Percentiles rank a stretch among this genome's conserved stretches.
Conservation (phyloP, 495 filamentous ascomycete species). For the Cryomyces minteri region DNA sequence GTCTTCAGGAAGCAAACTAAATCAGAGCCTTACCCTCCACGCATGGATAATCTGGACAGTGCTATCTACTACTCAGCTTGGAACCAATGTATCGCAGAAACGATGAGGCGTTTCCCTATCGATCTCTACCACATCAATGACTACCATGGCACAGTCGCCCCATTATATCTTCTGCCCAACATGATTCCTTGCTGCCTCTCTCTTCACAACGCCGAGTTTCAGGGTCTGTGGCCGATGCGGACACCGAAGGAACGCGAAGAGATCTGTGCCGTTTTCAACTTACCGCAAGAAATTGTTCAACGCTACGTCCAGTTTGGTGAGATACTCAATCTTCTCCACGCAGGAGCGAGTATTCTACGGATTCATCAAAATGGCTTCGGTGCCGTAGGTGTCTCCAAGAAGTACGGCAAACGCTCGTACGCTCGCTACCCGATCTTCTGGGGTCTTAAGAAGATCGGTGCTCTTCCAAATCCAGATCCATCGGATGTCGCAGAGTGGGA, state of each 20-base stretch:
- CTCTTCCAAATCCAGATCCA: slow-evolving; percentile 59
- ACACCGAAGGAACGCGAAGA: slow-evolving; percentile 46
- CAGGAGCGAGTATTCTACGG: slow-evolving; percentile 53
- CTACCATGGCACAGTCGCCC: slow-evolving; percentile 58
- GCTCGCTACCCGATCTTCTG: slow-evolving; percentile 66
- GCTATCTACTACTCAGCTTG: slow-evolving; percentile 59
- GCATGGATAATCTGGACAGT: slow-evolving; percentile 58
- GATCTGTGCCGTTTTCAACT: slow-evolving; percentile 54
- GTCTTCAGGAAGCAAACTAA: slow-evolving; percentile 53
- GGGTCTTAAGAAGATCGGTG: slow-evolving; percentile 51
- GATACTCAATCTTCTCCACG: slow-evolving; percentile 57
- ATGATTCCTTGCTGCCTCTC: slow-evolving; percentile 42
- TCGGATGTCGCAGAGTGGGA: slow-evolving; percentile 55
- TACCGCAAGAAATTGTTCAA: slow-evolving; percentile 27
- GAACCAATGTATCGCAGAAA: slow-evolving; percentile 52
- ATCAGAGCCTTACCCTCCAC: slow-evolving; percentile 47
- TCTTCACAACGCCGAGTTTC: slow-evolving; percentile 55
- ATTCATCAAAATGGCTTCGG: slow-evolving; percentile 60
- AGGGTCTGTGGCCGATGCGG: slow-evolving; percentile 57
- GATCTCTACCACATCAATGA: slow-evolving; percentile 72
- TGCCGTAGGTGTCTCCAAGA: slow-evolving; percentile 55
- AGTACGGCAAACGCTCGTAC: slow-evolving; percentile 58
- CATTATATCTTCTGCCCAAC: slow-evolving; percentile 48
- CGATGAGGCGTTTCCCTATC: slow-evolving; percentile 39
- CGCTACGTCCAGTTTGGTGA: slow-evolving; percentile 52